Conservation (phyloP, 164 flowering plant species). For the Platanus orientalis region DNA sequence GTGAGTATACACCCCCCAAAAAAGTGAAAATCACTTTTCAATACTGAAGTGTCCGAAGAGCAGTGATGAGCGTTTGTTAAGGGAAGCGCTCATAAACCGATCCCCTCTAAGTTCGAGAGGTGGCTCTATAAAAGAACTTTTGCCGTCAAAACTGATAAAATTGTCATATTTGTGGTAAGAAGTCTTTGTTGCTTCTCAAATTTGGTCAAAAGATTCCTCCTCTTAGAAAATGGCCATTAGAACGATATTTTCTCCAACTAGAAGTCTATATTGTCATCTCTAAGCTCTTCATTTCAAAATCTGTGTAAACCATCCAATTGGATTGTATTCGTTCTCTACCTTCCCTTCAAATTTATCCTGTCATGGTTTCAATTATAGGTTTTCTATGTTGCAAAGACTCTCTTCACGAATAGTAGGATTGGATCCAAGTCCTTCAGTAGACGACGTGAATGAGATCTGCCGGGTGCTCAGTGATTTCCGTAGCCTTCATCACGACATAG, state of each 20-base stretch:
- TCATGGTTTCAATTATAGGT: neutral
- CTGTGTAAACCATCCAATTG: neutral
- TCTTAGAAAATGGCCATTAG: neutral
- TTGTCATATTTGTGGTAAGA: too few relatives aligned
- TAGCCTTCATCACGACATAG: slow-evolving; percentile 71
- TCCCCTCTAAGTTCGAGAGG: too few relatives aligned
- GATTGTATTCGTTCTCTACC: neutral
- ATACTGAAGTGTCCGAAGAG: too few relatives aligned
- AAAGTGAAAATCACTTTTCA: too few relatives aligned
- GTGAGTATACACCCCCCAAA: too few relatives aligned
- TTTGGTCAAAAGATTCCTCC: too few relatives aligned
- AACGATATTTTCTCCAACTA: neutral
- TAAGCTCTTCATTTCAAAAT: neutral
- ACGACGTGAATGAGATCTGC: slow-evolving; percentile 52
- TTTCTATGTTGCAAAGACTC: neutral
- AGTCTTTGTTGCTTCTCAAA: too few relatives aligned
- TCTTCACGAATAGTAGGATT: neutral
- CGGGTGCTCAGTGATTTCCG: slow-evolving; percentile 79
- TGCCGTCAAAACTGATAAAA: too few relatives aligned
- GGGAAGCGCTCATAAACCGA: too few relatives aligned
- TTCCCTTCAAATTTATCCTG: neutral
- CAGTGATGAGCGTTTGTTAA: too few relatives aligned
- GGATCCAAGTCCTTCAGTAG: slow-evolving; percentile 2
- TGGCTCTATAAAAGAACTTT: too few relatives aligned
- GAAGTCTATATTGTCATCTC: neutral